Conservation (phyloP, 805 yeast species). For the Starmera quercuum region DNA sequence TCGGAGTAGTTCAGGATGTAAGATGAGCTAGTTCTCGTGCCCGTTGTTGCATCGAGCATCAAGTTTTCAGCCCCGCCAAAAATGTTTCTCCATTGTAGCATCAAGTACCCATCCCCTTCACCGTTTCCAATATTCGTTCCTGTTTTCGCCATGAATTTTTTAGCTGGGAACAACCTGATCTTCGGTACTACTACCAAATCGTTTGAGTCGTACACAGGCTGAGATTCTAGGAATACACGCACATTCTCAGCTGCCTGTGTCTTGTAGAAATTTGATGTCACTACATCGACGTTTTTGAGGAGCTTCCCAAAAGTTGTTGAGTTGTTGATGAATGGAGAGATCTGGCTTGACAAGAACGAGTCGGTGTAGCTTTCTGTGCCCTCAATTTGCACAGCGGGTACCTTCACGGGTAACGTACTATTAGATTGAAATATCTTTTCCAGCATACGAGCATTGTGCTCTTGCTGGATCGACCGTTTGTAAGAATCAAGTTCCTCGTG, state of each 20-base stretch:
- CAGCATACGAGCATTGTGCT: slow-evolving; percentile 20
- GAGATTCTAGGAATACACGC: slow-evolving; percentile 24
- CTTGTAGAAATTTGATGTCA: slow-evolving; percentile 35
- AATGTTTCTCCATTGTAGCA: slow-evolving; percentile 55
- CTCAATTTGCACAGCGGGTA: slow-evolving; percentile 38
- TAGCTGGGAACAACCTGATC: slow-evolving; percentile 40
- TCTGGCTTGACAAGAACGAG: slow-evolving; percentile 36
- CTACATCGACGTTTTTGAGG: slow-evolving; percentile 33
- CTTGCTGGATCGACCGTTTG: slow-evolving; percentile 19
- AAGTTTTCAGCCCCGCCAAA: slow-evolving; percentile 66
- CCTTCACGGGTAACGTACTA: slow-evolving; percentile 31
- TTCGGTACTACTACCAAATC: slow-evolving; percentile 22
- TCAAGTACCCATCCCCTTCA: slow-evolving; percentile 90
- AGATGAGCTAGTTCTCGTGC: slow-evolving; percentile 52
- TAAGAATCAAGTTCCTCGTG: slow-evolving; percentile 17
- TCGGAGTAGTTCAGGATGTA: slow-evolving; percentile 43
- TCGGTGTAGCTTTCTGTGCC: slow-evolving; percentile 41
- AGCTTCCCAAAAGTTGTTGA: slow-evolving; percentile 35
- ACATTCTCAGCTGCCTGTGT: slow-evolving; percentile 36
- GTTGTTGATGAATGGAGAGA: slow-evolving; percentile 34
- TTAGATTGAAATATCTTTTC: slow-evolving; percentile 22
- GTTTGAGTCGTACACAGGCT: not conserved
- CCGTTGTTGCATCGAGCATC: slow-evolving; percentile 47
- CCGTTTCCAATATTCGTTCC: slow-evolving; percentile 97
- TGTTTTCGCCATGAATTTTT: slow-evolving; percentile 73